These are phyloP conservation scores for Didymosphaeria variabile DNA, from an alignment of 2,329 filamentous ascomycete genomes.

Conservation along the genomic window DNA sequence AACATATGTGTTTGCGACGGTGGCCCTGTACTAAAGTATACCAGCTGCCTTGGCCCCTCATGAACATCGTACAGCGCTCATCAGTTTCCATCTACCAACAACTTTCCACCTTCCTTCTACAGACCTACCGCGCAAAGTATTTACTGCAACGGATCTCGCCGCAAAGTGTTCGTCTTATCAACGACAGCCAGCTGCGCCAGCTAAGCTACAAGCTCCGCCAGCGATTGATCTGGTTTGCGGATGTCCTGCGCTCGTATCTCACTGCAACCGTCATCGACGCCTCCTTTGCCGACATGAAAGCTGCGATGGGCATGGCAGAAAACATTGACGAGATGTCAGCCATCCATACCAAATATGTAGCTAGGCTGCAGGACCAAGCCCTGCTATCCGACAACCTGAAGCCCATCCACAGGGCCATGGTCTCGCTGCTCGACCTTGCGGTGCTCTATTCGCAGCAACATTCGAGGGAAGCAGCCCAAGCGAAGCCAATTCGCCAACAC, in stretches of 20 bases:
- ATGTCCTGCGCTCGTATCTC: constrained; percentile 77
- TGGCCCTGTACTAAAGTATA: constrained; percentile 12
- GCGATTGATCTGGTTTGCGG: constrained; percentile 79
- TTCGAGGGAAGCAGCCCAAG: neutral
- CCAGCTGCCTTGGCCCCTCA: constrained; percentile 64
- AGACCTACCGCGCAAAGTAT: constrained; percentile 75
- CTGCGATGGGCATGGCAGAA: constrained; percentile 66
- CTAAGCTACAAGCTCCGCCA: constrained; percentile 67
- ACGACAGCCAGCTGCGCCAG: constrained; percentile 16
- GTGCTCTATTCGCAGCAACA: constrained; percentile 73
- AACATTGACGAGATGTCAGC: constrained; percentile 85
- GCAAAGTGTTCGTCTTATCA: constrained; percentile 16
- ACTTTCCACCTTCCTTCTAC: constrained; percentile 79
- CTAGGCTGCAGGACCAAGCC: constrained; percentile 71
- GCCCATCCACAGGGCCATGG: constrained; percentile 75
- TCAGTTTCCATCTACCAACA: constrained; percentile 74
- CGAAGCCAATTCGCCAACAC: constrained; percentile 19
- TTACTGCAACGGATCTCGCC: constrained; percentile 66
- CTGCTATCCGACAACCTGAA: constrained; percentile 74
- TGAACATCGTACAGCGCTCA: constrained; percentile 75
- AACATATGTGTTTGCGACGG: neutral
- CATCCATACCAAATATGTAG: constrained; percentile 71
- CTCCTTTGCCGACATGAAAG: constrained; percentile 65
- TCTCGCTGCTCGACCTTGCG: constrained; percentile 79
- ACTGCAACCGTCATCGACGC: constrained; percentile 75